phyloP scores from a whole-genome alignment of 2,329 filamentous ascomycete species.

The Alternaria sp. region DNA sequence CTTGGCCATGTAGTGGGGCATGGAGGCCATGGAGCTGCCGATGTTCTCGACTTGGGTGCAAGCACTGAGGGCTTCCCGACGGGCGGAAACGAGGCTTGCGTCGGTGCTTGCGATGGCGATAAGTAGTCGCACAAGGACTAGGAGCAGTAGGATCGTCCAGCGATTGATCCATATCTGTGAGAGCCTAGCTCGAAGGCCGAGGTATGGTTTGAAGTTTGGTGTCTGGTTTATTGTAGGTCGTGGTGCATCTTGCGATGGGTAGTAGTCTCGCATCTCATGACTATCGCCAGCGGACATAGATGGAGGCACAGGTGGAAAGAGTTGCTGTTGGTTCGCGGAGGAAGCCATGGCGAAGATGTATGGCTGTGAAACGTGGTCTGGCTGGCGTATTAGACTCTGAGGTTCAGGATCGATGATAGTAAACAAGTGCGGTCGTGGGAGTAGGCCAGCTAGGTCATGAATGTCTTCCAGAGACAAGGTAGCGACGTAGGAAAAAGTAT shows the following conservation, averaged over 20 bases:
- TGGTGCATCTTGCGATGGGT: constrained; percentile 61
- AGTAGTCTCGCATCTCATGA: constrained; percentile 68
- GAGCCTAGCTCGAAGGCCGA: constrained; percentile 84
- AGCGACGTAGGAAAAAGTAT: constrained; percentile 22
- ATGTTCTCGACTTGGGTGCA: constrained; percentile 92
- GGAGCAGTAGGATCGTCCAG: constrained; percentile 89
- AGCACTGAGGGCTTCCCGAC: constrained; percentile 81
- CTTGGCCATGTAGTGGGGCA: constrained; percentile 91
- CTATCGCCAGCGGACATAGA: constrained; percentile 64
- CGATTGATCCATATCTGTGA: constrained; percentile 98
- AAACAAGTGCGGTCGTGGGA: constrained; percentile 12
- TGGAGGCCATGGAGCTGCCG: constrained; percentile 94
- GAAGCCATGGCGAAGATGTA: constrained; percentile 52
- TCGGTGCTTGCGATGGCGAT: constrained; percentile 76
- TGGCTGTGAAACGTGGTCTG: constrained; percentile 42
- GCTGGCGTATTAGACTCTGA: constrained; percentile 38
- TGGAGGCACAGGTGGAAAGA: constrained; percentile 62
- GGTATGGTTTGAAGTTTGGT: constrained; percentile 83
- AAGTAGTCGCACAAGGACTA: constrained; percentile 82
- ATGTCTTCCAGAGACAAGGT: constrained; percentile 43
- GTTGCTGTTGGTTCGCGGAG: constrained; percentile 60
- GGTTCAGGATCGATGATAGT: background rate
- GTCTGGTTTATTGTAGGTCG: constrained; percentile 67
- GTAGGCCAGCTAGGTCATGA: constrained; percentile 25
- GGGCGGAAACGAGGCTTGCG: constrained; percentile 76